Evolutionary conservation across 257 asterid species (phyloP).

Genomic region (Penstemon barbatus): DNA sequence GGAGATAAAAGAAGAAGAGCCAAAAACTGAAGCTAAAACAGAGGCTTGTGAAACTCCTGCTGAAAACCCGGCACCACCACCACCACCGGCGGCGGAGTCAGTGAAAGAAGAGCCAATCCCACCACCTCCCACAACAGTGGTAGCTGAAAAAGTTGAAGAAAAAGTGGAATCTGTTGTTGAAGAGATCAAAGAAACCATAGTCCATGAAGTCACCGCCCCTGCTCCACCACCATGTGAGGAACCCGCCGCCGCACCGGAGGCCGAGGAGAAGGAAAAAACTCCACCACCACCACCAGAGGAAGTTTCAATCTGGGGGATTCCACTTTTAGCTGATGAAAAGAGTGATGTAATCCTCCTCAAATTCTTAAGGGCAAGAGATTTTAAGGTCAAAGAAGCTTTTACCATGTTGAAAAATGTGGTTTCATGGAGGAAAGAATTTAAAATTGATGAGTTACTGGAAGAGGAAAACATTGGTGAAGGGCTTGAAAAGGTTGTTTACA

Average conservation of each 20-base stretch:
- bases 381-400: slow-evolving; percentile 86
- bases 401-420: slow-evolving; percentile 85
- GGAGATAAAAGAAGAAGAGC: not conserved
- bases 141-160: slow-evolving; percentile 30
- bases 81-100: slow-evolving; percentile 13
- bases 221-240: slow-evolving; percentile 37
- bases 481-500: slow-evolving; percentile 77
- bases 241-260: slow-evolving; percentile 28
- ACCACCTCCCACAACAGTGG: slow-evolving; percentile 16
- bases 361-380: slow-evolving; percentile 84
- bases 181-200: slow-evolving; percentile 60
- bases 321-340: slow-evolving; percentile 69
- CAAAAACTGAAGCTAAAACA: not conserved
- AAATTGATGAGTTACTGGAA: slow-evolving; percentile 59
- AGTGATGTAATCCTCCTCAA: slow-evolving; percentile 84
- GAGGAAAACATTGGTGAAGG: slow-evolving; percentile 60
- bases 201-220: slow-evolving; percentile 47
- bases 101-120: slow-evolving; percentile 2
- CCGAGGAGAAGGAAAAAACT: slow-evolving; percentile 32
- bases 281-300: slow-evolving; percentile 67
- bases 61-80: slow-evolving; percentile 19
- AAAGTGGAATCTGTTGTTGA: slow-evolving; percentile 40
- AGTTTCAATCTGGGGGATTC: slow-evolving; percentile 79
- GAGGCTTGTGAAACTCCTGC: slow-evolving; percentile 15
- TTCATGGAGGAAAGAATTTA: slow-evolving; percentile 80